Evolutionary conservation across 2,329 filamentous ascomycete genomes (phyloP).

Genomic region (Fusarium longipes): DNA sequence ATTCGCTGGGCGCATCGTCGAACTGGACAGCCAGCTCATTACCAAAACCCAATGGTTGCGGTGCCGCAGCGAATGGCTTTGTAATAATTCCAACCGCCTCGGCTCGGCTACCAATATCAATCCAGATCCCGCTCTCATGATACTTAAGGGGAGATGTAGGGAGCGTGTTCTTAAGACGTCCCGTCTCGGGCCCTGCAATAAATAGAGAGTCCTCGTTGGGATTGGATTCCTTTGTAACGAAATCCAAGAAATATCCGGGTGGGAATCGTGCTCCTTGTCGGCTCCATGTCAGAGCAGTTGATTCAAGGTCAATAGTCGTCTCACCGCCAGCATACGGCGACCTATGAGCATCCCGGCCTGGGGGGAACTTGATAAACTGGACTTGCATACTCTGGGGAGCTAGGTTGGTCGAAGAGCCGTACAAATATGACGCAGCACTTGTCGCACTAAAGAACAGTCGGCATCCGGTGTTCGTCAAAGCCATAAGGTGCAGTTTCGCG

Average conservation of each 20-base stretch:
- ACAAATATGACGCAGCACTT: constrained; percentile 75
- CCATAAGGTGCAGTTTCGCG: constrained; percentile 87
- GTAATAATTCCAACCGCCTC: constrained; percentile 85
- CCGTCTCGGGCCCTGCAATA: constrained; percentile 87
- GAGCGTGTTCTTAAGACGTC: constrained; percentile 75
- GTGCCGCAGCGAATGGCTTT: constrained; percentile 75
- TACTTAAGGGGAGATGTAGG: constrained; percentile 68
- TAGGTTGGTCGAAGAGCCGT: constrained; percentile 67
- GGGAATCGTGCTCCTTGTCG: constrained; percentile 72
- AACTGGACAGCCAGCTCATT: constrained; percentile 98
- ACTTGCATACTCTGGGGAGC: constrained; percentile 96
- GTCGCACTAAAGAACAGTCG: constrained; percentile 93
- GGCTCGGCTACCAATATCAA: constrained; percentile 77
- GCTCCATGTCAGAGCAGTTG: constrained; percentile 61
- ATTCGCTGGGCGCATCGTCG: constrained; percentile 81
- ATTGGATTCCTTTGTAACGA: constrained; percentile 73
- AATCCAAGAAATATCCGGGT: constrained; percentile 91
- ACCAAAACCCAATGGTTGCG: constrained; percentile 81
- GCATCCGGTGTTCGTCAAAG: constrained; percentile 89
- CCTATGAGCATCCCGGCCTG: constrained; percentile 55
- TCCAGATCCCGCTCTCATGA: constrained; percentile 83
- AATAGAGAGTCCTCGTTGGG: constrained; percentile 77
- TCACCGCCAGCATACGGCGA: constrained; percentile 53
- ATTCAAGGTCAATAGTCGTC: constrained; percentile 59
- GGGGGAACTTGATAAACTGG: constrained; percentile 96